A percentile compares a stretch with the other conserved stretches of the same genome.
phyloP scores from a whole-genome alignment of 176 grass and related monocot genomes.

The Puccinellia tenuiflora region DNA sequence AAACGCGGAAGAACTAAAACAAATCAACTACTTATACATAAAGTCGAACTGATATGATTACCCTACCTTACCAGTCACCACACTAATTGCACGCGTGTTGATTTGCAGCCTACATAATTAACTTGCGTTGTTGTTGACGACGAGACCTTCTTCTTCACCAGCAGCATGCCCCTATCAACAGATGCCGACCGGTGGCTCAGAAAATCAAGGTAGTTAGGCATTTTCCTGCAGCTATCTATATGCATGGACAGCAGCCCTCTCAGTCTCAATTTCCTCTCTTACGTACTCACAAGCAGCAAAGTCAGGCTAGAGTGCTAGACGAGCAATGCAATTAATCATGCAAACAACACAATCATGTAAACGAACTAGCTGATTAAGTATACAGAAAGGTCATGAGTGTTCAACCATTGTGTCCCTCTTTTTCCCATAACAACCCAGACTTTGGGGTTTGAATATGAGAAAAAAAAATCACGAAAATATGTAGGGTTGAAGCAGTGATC shows the following conservation, averaged over 20 bases:
- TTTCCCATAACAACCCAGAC: too few species aligned
- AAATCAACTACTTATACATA: not conserved
- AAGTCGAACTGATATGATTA: not conserved
- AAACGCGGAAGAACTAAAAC: too few species aligned
- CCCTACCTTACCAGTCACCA: not conserved
- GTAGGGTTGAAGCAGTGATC: too few species aligned
- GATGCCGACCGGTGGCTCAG: conserved; percentile 19
- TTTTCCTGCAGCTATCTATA: conserved; percentile 32
- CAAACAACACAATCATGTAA: not conserved
- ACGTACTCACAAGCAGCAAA: conserved; percentile 16
- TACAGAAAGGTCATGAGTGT: too few species aligned
- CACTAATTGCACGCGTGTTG: not conserved
- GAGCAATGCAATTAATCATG: not conserved
- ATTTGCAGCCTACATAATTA: not conserved
- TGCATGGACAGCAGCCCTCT: not conserved
- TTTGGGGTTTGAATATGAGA: too few species aligned
- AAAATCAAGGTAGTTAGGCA: conserved; percentile 36
- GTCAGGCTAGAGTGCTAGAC: conserved; percentile 26
- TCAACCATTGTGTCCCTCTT: too few species aligned
- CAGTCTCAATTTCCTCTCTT: not conserved
- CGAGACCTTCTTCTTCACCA: not conserved
- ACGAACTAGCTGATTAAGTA: too few species aligned
- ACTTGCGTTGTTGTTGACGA: not conserved
- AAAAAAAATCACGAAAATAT: too few species aligned
- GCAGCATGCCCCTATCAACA: not conserved